Base-by-base conservation (phyloP, 2,329 filamentous ascomycete genomes). In the Trichoderma sp. region DNA sequence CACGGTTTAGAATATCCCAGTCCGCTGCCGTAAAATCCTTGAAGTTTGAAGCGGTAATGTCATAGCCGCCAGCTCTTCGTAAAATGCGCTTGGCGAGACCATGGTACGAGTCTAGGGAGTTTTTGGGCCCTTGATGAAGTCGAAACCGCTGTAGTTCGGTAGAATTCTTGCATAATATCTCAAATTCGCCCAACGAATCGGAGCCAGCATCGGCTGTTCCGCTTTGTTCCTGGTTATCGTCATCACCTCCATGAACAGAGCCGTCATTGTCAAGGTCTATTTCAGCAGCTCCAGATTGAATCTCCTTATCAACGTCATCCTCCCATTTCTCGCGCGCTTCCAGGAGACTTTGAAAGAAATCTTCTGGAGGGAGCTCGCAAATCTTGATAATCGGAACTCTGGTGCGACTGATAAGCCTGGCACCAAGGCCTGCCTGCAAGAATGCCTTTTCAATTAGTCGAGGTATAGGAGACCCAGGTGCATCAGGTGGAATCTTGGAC, bases 321-420 rank as follows among this genome's bases (percentile, higher is more conserved):
- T 94, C 91, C 91, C 92, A 94, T 73, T 89, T 92, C 52, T 82
- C 78, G 7, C 91, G 86, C 73, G 91, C 90, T 37, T 88, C 84
- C 5, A 86, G 74, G 5, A 96, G 83, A 67, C 87, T 87, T 10
- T 80, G 76, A 15, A 85, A 85, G 1, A 96, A 82, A 67, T 85
- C 82, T 2, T 84, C 78, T 0, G 86, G 84, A 2, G 93, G 93
- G 50, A 81, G 85, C 76, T 94, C 85, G 74, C 93, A 97, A 17
- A 97, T 84, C 75, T 96, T 95, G 76, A 97, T 90, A 71, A 97
- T 96, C 0, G 93, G 92, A 4, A 97, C 90, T 70, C 93, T 85
- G 1, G 93, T 95, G 64, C 89, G 87, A 2, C 90, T 91, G 3
- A 97, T 83, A 4, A 97, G 82, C 5, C 92, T 87, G 17, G 92